Base-by-base conservation (phyloP, 1,139 yeast species). In the Blastobotrys aristatus region DNA sequence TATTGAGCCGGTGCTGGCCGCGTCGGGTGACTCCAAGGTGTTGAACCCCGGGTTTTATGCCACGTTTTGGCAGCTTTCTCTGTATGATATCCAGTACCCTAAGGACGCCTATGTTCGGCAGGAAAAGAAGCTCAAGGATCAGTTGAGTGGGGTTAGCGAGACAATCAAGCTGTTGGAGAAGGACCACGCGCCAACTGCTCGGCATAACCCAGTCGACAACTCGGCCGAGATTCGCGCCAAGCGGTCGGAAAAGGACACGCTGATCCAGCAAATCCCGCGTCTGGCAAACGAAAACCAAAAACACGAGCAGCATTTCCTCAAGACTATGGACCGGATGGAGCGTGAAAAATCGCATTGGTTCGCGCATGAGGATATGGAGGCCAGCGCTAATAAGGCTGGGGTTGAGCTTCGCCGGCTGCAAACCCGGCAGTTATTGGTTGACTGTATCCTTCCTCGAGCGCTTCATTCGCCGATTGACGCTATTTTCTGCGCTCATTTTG, bases 401-500 rank as follows among this genome's bases (percentile, higher is more conserved):
- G 49, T 58, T 17, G 63, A 61, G 10, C 54, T 56, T 4, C 51
- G 65, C 14, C 56, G 59, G 17, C 47, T 49, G 18, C 67, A 66
- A 38, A 55, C 70, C 13, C 59, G 62, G 32, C 62, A 67, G 4
- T 73, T 88, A 49, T 61, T 87, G 31, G 82, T 84, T 51, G 67
- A 68, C 47, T 87, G 96, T 64, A 59, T 88, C 4, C 65, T 89
- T 17, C 97, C 96, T 14, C 73, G 97, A 57, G 76, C 83, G 2
- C 64, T 84, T 2, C 88, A 84, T 56, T 86, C 97, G 0, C 82
- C 96, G 0, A 77, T 82, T 53, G 98, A 90, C 68, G 96, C 97
- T 0, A 74, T 84, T 1, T 89, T 70, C 61, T 68, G 82, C 38
- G 80, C 88, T 0, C 71, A 75, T 49, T 87, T 89, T 60, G 57